Evolutionary conservation across 176 grass and related monocot genomes (phyloP), one percentile per base, ranked within the genome.

Genomic region (Otatea glauca): DNA sequence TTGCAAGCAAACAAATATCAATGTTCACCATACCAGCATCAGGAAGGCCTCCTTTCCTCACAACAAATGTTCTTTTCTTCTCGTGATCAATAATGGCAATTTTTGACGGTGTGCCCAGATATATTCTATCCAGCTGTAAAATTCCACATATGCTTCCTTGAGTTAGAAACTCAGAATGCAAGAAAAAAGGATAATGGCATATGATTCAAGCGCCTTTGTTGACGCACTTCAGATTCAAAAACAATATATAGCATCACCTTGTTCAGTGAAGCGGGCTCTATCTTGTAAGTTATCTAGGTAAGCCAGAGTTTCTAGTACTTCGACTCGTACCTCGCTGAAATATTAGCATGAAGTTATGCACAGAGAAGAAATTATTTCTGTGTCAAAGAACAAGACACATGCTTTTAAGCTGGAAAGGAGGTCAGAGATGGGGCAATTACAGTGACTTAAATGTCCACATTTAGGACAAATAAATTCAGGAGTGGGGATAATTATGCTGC

Each of bases 191-290:
- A 79, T 29, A 74, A 79, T 74, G 5, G 18, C 70, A 8, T 64
- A 37, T 47, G 51, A 69, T 67, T 80, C 15, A 84, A 83, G 83
- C 51, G n/a, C 13, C 18, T 69, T 64, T 64, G 43, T 18, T 17
- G 44, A 84, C 86, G 41, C 81, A 98, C 96, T 88, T 98, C 96
- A 55, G 90, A 91, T 89, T 98, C 96, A 67, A 98, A 98, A 77
- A 91, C 92, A 88, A 98, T 95, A 4, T n/a, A n/a, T n/a, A n/a
- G 96, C 96, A 87, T 98, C 96, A 45, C 96, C 93, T 93, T 98
- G 96, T 84, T 98, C 96, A 21, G 93, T 98, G 80, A 92, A 92
- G 50, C 89, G 89, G 34, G 64, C 25, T 81, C 87, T 95, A 2
- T 93, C 89, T 81, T 92, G 89, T 73, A 98, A 90, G 84, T 98